A percentile compares a stretch with the other conserved stretches of the same genome.
Conservation (phyloP, 257 asterid species). For the Ligustrum vulgare region DNA sequence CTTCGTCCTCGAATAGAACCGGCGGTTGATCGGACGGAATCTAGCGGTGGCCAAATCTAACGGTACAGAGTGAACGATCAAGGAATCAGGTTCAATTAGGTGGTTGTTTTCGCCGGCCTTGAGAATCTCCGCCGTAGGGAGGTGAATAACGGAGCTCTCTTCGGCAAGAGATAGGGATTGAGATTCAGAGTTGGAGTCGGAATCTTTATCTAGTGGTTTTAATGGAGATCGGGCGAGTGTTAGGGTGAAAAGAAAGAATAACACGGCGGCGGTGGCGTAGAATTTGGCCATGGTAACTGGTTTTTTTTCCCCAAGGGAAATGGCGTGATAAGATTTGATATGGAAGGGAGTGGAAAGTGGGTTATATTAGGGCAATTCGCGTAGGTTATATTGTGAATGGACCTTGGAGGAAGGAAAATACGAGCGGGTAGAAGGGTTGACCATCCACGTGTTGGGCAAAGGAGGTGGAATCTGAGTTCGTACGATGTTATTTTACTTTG, state of each 20-base stretch:
- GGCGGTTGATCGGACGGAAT: slow-evolving; percentile 50
- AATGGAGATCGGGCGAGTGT: slow-evolving; percentile 38
- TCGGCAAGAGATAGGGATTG: slow-evolving; percentile 27
- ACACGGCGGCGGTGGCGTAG: slow-evolving; percentile 29
- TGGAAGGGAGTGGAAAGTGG: neutral
- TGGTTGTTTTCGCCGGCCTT: slow-evolving; percentile 23
- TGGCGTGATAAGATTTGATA: neutral
- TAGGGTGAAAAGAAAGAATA: slow-evolving; percentile 46
- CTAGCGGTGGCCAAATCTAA: slow-evolving; percentile 17
- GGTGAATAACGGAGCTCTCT: slow-evolving; percentile 28
- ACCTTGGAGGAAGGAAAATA: slow-evolving; percentile 9
- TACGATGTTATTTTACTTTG: slow-evolving; percentile 15
- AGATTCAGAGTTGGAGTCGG: slow-evolving; percentile 15
- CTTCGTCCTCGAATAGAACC: slow-evolving; percentile 30
- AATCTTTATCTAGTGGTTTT: slow-evolving; percentile 30
- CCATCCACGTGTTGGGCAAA: slow-evolving; percentile 28
- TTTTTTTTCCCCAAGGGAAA: neutral
- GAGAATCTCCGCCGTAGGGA: slow-evolving; percentile 27
- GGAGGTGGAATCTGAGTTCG: slow-evolving; percentile 5
- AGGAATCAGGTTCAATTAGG: slow-evolving; percentile 14
- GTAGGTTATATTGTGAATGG: slow-evolving; percentile 23
- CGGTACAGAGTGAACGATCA: slow-evolving; percentile 28
- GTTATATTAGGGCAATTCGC: slow-evolving; percentile 30
- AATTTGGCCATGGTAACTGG: slow-evolving; percentile 44
- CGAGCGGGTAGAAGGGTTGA: slow-evolving; percentile 27